Base-by-base conservation (phyloP, 23 red algal species). In the Cyanidium caldarium region DNA sequence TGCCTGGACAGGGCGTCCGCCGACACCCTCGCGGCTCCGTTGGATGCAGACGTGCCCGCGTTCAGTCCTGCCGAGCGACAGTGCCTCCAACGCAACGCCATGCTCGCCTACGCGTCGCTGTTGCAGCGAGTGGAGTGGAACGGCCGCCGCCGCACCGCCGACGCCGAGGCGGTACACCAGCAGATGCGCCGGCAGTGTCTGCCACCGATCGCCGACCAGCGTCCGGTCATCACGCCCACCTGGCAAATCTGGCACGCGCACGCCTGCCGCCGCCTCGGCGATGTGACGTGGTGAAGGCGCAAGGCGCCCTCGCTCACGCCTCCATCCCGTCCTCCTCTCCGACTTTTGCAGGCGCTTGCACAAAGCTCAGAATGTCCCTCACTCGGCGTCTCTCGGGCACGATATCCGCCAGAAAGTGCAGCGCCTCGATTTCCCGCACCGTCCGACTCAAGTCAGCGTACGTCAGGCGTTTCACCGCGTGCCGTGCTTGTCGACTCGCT, bases 381-480 rank as follows among this genome's bases (percentile, higher is more conserved):
- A n/a, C n/a, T n/a, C n/a, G n/a, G n/a, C n/a, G n/a, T n/a, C n/a
- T n/a, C n/a, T n/a, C n/a, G n/a, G 51, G 51, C 3, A 61, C 31
- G 10, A 61, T 5, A 5, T 61, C 51, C 5, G 23, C 51, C 7
- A 61, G 23, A 61, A 61, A 61, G 51, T 61, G 51, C 51, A 61
- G 51, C 31, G 51, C 51, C 51, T 61, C 51, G 51, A 61, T 61
- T 28, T 61, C 51, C 51, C 31, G 51, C 10, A 61, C 51, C n/a
- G 51, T 61, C 21, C 31, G 19, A 28, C 51, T 61, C 7, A 61
- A 61, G 51, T 61, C 51, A 28, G 19, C 21, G 31, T 61, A 61
- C n/a, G 19, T 61, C 13, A 61, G 51, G n/a, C 51, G 7, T 28
- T 61, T 61, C 23, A 61, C 51, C 5, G n/a, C n/a, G 5, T 28